phyloP scores from a whole-genome alignment of 805 yeast genomes.

The Diddensiella transvaalensis region DNA sequence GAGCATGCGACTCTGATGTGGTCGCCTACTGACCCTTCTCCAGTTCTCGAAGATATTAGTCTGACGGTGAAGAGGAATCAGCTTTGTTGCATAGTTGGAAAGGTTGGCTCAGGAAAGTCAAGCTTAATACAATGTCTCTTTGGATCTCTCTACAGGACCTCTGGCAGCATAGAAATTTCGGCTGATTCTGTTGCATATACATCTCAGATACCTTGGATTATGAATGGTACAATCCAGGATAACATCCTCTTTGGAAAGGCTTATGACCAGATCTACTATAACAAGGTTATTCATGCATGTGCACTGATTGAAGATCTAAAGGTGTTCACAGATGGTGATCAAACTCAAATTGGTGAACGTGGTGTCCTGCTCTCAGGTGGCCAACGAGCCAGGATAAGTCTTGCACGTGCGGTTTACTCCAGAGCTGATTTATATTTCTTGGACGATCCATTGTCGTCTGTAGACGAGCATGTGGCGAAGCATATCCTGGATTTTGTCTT shows the following conservation, averaged over 20 bases:
- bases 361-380: slow-evolving; percentile 93
- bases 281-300: slow-evolving; percentile 78
- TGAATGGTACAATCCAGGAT: slow-evolving; percentile 82
- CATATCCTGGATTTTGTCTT: slow-evolving; percentile 67
- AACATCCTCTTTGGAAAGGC: slow-evolving; percentile 85
- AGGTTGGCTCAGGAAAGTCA: slow-evolving; percentile 81
- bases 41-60: slow-evolving; percentile 39
- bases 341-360: slow-evolving; percentile 91
- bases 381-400: slow-evolving; percentile 88
- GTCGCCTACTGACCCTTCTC: slow-evolving; percentile 46
- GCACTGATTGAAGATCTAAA: slow-evolving; percentile 77
- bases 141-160: slow-evolving; percentile 64
- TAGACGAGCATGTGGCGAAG: slow-evolving; percentile 92
- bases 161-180: slow-evolving; percentile 60
- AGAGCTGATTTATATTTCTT: slow-evolving; percentile 85
- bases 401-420: slow-evolving; percentile 93
- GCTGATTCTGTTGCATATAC: slow-evolving; percentile 76
- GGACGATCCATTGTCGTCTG: slow-evolving; percentile 93
- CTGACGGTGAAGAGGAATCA: slow-evolving; percentile 66
- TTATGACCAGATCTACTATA: slow-evolving; percentile 74
- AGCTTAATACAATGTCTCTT: slow-evolving; percentile 67
- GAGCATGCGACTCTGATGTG: slow-evolving; percentile 16
- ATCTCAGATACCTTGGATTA: slow-evolving; percentile 86
- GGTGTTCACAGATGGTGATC: slow-evolving; percentile 80
- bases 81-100: slow-evolving; percentile 73